A percentile compares a stretch with the other conserved stretches of the same genome.
Conservation (phyloP, 192 early-diverging fungal genomes). For the Podila epigama region DNA sequence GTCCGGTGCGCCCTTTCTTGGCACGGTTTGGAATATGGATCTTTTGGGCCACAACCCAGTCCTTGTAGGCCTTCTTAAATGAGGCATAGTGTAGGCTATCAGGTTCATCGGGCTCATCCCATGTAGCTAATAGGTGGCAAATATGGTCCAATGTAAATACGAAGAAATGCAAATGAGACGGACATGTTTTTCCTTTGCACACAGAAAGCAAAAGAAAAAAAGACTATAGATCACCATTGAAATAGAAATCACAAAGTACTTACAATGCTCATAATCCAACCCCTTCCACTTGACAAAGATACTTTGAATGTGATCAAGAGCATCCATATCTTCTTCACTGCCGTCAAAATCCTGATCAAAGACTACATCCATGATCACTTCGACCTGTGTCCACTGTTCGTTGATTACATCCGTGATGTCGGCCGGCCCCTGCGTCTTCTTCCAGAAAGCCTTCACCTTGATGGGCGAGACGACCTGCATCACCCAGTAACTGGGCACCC, state of each 20-base stretch:
- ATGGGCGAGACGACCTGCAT: conserved; percentile 18
- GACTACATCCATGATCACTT: conserved; percentile 50
- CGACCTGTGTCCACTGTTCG: conserved; percentile 49
- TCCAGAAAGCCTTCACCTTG: conserved; percentile 41
- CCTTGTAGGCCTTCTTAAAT: conserved; percentile 51
- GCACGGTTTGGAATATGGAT: conserved; percentile 40
- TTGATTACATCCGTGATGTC: conserved; percentile 28
- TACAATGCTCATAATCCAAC: conserved; percentile 58
- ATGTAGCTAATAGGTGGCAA: conserved; percentile 45
- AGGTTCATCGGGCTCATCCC: conserved; percentile 46
- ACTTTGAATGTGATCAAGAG: conserved; percentile 51
- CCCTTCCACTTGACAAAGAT: conserved; percentile 75
- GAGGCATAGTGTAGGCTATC: conserved; percentile 33
- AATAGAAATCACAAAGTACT: conserved; percentile 37
- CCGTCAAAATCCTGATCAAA: conserved; percentile 40
- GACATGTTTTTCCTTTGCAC: too few species aligned
- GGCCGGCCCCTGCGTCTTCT: conserved; percentile 15
- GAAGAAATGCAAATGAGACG: conserved; percentile 14
- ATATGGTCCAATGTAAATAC: too few species aligned
- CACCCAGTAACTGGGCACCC: conserved; percentile 60
- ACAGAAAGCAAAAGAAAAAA: too few species aligned
- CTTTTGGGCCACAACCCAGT: conserved; percentile 43
- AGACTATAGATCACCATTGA: neutral
- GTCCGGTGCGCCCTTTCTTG: conserved; percentile 34
- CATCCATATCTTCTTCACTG: conserved; percentile 26